These are phyloP conservation scores for Medakamo hakoo DNA, from an alignment of 139 green algal genomes.

Conservation along the genomic window DNA sequence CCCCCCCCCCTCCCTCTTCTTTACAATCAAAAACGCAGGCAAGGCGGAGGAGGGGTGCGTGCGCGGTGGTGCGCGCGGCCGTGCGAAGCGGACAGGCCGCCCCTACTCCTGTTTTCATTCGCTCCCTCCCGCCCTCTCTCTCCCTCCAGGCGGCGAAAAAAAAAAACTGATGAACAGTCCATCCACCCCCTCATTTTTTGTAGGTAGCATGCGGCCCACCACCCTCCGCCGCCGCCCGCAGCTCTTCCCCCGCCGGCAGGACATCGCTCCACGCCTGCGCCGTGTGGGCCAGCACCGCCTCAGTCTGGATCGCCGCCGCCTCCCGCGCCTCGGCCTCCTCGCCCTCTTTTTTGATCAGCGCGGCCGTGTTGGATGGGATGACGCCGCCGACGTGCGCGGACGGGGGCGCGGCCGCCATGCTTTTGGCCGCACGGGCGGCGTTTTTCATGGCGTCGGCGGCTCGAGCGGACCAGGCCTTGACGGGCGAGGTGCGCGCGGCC, in stretches of 20 bases:
- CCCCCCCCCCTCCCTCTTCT: no score
- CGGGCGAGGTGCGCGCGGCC: neutral
- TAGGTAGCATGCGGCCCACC: neutral
- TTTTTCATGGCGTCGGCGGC: no score
- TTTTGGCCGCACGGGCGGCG: no score
- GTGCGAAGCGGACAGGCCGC: no score
- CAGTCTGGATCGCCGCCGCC: neutral
- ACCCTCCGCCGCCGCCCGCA: neutral
- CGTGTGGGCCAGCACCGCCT: neutral
- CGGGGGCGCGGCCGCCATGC: no score
- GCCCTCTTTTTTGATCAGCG: neutral
- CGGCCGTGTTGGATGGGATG: neutral
- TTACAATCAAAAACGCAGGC: no score
- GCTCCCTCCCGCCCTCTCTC: neutral
- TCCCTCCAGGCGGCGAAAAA: neutral
- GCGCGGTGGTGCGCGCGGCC: no score
- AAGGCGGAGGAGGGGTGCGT: no score
- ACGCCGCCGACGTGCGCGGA: no score
- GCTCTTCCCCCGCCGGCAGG: neutral
- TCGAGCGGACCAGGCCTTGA: neutral
- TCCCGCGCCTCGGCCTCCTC: neutral
- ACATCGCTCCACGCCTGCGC: neutral
- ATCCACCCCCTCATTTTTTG: neutral
- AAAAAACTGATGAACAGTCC: neutral
- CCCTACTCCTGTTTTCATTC: no score